phyloP scores from a whole-genome alignment of 208 protist species.

The Naegleria lovaniensis region DNA sequence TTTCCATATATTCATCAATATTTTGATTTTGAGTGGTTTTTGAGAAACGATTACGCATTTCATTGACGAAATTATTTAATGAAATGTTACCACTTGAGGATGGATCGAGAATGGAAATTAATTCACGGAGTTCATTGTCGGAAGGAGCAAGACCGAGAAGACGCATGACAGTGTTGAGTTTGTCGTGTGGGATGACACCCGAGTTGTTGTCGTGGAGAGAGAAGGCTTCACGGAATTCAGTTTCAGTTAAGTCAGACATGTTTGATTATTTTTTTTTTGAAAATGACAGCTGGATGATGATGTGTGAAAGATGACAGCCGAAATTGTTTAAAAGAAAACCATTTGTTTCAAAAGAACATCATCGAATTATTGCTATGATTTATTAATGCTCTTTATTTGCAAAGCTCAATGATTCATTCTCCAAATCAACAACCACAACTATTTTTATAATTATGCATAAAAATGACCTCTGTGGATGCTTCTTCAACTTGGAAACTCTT shows the following conservation, averaged over 20 bases:
- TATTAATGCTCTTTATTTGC: too few species aligned
- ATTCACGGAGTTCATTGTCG: conserved; percentile 88
- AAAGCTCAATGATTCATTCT: too few species aligned
- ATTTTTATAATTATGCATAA: too few species aligned
- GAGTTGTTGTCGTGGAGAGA: conserved; percentile 94
- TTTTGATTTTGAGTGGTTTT: conserved; percentile 29
- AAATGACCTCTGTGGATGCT: too few species aligned
- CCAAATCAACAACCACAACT: too few species aligned
- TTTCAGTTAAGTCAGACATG: conserved; percentile 47
- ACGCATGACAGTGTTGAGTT: conserved; percentile 97
- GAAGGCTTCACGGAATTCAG: conserved; percentile 96
- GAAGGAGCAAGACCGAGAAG: conserved; percentile 82
- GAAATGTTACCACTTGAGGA: conserved; percentile 54
- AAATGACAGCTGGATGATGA: too few species aligned
- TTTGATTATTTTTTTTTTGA: conserved; percentile 35
- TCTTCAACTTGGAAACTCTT: too few species aligned
- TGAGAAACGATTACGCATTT: not conserved
- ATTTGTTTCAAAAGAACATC: too few species aligned
- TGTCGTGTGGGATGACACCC: conserved; percentile 94
- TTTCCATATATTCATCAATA: conserved; percentile 23
- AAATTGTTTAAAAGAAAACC: too few species aligned
- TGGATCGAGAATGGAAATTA: conserved; percentile 93
- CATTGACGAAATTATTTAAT: conserved; percentile 72
- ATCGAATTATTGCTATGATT: too few species aligned
- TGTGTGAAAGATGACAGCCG: too few species aligned